Evolutionary conservation across 2,329 filamentous ascomycete species (phyloP), one percentile per base, ranked within the genome.

Genomic region (Aspergillus uvarum): DNA sequence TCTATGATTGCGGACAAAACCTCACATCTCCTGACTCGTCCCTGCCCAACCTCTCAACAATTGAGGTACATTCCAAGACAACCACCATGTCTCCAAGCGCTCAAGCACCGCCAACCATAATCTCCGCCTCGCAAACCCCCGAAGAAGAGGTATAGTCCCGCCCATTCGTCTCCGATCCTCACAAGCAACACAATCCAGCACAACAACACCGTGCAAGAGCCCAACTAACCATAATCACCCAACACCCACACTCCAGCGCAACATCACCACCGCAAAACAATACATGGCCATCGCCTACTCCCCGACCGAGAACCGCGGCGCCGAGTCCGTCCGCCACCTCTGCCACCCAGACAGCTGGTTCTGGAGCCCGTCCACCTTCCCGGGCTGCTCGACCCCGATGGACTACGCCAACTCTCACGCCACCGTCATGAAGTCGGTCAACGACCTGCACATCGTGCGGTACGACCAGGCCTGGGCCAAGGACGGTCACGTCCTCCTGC

Each of bases 261-360:
- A 77, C 58, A 73, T 76, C 51, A 62, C 63, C 48, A 51, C 72
- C 14, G 74, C 67, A 47, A 75, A 76, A 61, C 63, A 75, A 47
- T 77, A 76, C 66, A 76, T 76, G 74, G 63, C 68, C 29, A 72
- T 76, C 47, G 70, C 74, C 32, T 77, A 76, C 62, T 74, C 72
- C 2, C 75, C 74, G 0, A 69, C 62, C 22, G 60, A 74, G 51
- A 76, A 76, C 65, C 71, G 69, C 56, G 72, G 74, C 21, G 65
- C 67, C 47, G 52, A 65, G 26, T 72, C 72, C 12, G 74, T 77
- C 11, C 47, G 65, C 19, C 73, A 77, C 56, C 68, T 77, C 11
- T 76, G 74, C 60, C 65, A 69, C 38, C 22, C 64, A 2, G 67
- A 74, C 63, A 66, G 64, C 56, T 71, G 68, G 61, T 77, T 76